Conservation (phyloP, 2,329 filamentous ascomycete species). For the Pseudovirgaria hyperparasitica region DNA sequence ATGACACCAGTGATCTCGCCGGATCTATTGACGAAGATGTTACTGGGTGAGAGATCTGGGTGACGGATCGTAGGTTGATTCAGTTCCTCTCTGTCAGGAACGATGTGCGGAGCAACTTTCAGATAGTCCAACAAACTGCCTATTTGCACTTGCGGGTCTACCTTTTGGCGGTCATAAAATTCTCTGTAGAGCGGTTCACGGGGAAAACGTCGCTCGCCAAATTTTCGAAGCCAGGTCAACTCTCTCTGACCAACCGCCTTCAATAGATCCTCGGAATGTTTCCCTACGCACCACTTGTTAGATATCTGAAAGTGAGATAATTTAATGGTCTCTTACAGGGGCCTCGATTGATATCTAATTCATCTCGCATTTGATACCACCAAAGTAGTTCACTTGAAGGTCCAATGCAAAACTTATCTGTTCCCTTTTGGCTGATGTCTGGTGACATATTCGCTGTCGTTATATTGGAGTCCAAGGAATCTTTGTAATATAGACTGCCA, state of each 20-base stretch:
- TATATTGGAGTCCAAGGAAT: too few species aligned
- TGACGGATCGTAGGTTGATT: constrained; percentile 6
- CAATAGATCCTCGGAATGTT: constrained; percentile 5
- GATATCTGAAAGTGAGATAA: constrained; percentile 3
- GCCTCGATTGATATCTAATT: constrained; percentile 7
- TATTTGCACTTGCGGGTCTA: constrained; percentile 6
- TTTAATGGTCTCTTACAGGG: constrained; percentile 6
- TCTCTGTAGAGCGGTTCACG: constrained; percentile 6
- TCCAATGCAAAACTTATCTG: too few species aligned
- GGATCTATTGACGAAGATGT: constrained; percentile 8
- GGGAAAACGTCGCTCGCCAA: constrained; percentile 6
- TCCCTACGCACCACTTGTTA: constrained; percentile 5
- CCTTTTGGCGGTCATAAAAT: constrained; percentile 7
- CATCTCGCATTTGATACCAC: constrained; percentile 7
- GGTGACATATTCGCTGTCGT: too few species aligned
- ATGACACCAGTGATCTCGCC: constrained; percentile 7
- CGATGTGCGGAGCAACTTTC: constrained; percentile 7
- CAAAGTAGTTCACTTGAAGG: too few species aligned
- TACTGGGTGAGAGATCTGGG: constrained; percentile 8
- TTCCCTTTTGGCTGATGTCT: too few species aligned
- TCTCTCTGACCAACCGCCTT: constrained; percentile 7
- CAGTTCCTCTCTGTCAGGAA: constrained; percentile 5
- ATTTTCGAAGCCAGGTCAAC: constrained; percentile 6
- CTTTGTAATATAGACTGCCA: constrained; percentile 19
- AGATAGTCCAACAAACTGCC: constrained; percentile 6